Evolutionary conservation across 2,329 filamentous ascomycete species (phyloP), one percentile per base, ranked within the genome.

Genomic region (Cladosporium sp.): DNA sequence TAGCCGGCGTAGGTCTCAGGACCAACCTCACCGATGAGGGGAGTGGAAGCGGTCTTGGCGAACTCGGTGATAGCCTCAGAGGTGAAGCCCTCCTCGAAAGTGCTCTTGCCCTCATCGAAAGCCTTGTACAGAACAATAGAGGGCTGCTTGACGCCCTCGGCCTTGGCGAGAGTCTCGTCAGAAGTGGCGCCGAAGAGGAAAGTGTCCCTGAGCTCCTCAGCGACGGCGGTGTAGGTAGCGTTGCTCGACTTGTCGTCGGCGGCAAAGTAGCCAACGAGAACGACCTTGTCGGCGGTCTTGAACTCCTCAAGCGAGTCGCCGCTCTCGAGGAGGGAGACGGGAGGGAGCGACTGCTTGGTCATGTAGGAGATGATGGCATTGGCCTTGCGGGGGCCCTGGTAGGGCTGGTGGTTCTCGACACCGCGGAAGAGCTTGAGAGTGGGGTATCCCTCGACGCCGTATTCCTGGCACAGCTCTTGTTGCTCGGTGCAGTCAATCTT

Each of bases 351-450:
- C 81, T 97, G 94, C 85, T 97, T 99, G 76, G 91, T 88, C 94
- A 99, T 99, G 83, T 96, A 97, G 25, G 86, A 88, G 64, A 87
- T 76, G 68, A 89, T 86, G 37, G 84, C 80, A 76, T 85, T 86
- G 65, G 92, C 88, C 83, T 97, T 96, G 76, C 94, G 86, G 77
- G 91, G 88, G 73, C 94, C 94, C 69, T 82, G 82, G 80, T 99
- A 99, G 64, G 92, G 88, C 65, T 84, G 82, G 73, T 90, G 78
- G 74, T 88, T 90, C 11, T 97, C 90, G 43, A 80, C 77, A 68
- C 94, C 93, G 70, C 93, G 91, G 92, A 99, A 99, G 79, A 99
- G 86, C 87, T 97, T 99, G 74, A 99, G 86, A 66, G 94, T 99
- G 63, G 94, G 94, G 84, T 99, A 99, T 66, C 94, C 94, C 82